These are phyloP conservation scores for Zalaria obscura DNA, from an alignment of 2,329 filamentous ascomycete species.

Conservation along the genomic window DNA sequence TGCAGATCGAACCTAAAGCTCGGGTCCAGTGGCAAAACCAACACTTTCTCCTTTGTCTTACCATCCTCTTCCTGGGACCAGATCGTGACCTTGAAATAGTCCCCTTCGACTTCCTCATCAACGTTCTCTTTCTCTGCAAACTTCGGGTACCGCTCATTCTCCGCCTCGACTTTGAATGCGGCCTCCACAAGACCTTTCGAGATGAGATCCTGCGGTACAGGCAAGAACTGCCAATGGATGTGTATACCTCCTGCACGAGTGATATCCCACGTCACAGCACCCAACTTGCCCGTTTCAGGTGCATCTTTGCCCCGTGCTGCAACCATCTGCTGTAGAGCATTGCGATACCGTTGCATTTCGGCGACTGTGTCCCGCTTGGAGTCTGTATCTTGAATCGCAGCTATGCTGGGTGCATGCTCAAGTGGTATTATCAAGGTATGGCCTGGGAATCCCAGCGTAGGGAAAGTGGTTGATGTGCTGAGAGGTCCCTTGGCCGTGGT, in stretches of 20 bases:
- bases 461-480: conserved; percentile 55
- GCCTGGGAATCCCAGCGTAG: conserved; percentile 59
- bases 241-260: conserved; percentile 71
- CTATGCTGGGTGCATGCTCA: conserved; percentile 63
- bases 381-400: conserved; percentile 47
- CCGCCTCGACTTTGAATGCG: conserved; percentile 76
- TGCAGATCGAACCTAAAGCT: conserved; percentile 76
- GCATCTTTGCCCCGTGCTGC: conserved; percentile 4
- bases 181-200: conserved; percentile 66
- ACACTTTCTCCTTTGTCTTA: conserved; percentile 42
- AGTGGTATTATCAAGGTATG: conserved; percentile 89
- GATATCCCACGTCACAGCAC: conserved; percentile 85
- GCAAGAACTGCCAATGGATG: conserved; percentile 85
- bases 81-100: conserved; percentile 21
- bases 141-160: conserved; percentile 50
- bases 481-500: conserved; percentile 88
- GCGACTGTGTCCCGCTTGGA: conserved; percentile 42
- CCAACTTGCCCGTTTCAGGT: conserved; percentile 37
- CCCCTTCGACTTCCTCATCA: conserved; percentile 8
- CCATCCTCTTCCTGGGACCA: conserved; percentile 17
- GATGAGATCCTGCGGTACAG: conserved; percentile 55
- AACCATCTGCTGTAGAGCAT: conserved; percentile 68
- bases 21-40: conserved; percentile 60
- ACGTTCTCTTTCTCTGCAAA: conserved; percentile 21
- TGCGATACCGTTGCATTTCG: conserved; percentile 76